Percentiles rank a stretch among this genome's conserved stretches.
phyloP scores from a whole-genome alignment of 2,329 filamentous ascomycete species.

The Capronia coronata region DNA sequence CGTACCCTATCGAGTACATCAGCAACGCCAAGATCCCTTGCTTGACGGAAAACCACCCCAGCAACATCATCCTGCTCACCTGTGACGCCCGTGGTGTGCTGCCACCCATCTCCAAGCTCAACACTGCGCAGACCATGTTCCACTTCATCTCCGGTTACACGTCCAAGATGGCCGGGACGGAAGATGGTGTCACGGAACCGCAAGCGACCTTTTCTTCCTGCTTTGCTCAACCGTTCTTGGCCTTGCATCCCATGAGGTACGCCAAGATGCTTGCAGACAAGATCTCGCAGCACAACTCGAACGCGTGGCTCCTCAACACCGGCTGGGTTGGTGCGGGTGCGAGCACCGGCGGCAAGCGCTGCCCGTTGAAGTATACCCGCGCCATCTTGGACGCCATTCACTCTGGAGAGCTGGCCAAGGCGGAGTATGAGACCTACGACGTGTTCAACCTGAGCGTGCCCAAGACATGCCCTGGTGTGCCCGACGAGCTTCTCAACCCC shows the following conservation, averaged over 20 bases:
- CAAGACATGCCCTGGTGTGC: conserved; percentile 81
- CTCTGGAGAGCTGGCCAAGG: conserved; percentile 87
- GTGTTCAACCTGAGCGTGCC: conserved; percentile 97
- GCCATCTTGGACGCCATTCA: conserved; percentile 98
- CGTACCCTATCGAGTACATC: conserved; percentile 99
- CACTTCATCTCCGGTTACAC: conserved; percentile 99
- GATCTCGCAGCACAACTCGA: conserved; percentile 90
- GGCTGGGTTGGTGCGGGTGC: conserved; percentile 92
- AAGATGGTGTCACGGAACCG: conserved; percentile 93
- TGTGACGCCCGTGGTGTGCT: conserved; percentile 97
- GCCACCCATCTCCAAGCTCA: conserved; percentile 94
- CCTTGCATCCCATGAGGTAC: conserved; percentile 98
- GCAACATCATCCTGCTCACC: conserved; percentile 96
- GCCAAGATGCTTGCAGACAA: conserved; percentile 97
- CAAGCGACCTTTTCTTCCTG: conserved; percentile 98
- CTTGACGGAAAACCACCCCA: conserved; percentile 76
- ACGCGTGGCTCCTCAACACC: conserved; percentile 98
- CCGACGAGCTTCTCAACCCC: conserved; percentile 88
- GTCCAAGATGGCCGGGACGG: conserved; percentile 99
- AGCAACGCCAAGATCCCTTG: conserved; percentile 98
- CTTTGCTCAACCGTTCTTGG: conserved; percentile 98
- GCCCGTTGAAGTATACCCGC: conserved; percentile 96
- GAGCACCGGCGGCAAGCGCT: conserved; percentile 88
- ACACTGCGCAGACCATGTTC: conserved; percentile 96
- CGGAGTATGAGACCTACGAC: conserved; percentile 89